A percentile compares a stretch with the other conserved stretches of the same genome.
These are phyloP conservation scores for Pythium monospermum DNA, from an alignment of 352 stramenopile genomes.

Conservation along the genomic window DNA sequence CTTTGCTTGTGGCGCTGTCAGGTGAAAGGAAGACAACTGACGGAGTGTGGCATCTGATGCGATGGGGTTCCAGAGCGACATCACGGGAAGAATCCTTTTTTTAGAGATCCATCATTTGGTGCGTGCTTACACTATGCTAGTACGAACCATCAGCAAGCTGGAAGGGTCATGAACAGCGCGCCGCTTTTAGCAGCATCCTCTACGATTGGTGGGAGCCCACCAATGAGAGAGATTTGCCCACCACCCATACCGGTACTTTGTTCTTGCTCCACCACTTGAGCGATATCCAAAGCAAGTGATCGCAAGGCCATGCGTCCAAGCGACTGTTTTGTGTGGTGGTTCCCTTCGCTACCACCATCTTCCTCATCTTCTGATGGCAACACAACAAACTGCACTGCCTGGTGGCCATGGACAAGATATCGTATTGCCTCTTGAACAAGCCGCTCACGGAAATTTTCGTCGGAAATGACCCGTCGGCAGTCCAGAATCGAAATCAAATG, in stretches of 20 bases:
- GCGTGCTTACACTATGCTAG: too few species aligned
- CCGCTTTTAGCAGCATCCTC: constrained; percentile 4
- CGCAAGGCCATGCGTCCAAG: constrained; percentile 13
- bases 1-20: too few species aligned
- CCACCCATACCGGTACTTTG: neutral
- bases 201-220: neutral
- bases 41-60: too few species aligned
- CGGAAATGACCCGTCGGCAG: constrained; percentile 41
- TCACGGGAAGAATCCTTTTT: too few species aligned
- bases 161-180: constrained; percentile 10
- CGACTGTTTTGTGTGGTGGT: neutral
- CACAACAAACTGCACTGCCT: constrained; percentile 33
- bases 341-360: neutral
- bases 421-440: constrained; percentile 30
- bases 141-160: too few species aligned
- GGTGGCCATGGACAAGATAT: constrained; percentile 11
- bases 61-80: too few species aligned
- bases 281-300: constrained; percentile 13
- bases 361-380: constrained; percentile 6
- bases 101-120: too few species aligned
- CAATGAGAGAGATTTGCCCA: too few species aligned
- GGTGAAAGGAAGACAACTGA: too few species aligned
- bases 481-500: constrained; percentile 32
- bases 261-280: constrained; percentile 6
- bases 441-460: constrained; percentile 39